Percentiles rank a stretch among this genome's conserved stretches.
Conservation (phyloP, 305 asterid species). For the Fraxinus albicans region DNA sequence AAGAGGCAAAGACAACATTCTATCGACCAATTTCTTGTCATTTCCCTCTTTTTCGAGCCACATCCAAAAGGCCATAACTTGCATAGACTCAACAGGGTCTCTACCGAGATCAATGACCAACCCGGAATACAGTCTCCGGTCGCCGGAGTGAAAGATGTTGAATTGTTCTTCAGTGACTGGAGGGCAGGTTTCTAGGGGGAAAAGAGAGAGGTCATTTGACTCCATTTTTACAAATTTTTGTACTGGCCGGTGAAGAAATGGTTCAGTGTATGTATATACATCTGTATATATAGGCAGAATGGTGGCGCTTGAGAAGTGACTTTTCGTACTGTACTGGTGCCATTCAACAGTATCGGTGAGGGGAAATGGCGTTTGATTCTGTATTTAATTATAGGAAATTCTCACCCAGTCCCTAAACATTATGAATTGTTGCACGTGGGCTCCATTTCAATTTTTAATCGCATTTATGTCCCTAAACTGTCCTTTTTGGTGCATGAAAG, state of each 20-base stretch:
- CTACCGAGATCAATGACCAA: conserved; percentile 40
- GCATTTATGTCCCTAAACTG: neutral
- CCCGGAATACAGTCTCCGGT: conserved; percentile 39
- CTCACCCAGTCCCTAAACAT: no score
- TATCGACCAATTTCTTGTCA: conserved; percentile 24
- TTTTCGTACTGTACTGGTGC: neutral
- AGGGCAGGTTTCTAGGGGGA: conserved; percentile 9
- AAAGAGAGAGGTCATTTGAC: conserved; percentile 18
- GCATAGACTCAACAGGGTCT: conserved; percentile 47
- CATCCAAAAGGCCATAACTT: conserved; percentile 50
- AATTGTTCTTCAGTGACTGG: conserved; percentile 45
- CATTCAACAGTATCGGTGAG: neutral
- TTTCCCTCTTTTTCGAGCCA: conserved; percentile 51
- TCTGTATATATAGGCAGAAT: neutral
- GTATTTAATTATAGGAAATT: neutral
- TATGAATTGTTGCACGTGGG: neutral
- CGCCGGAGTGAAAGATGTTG: conserved; percentile 52
- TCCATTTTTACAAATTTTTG: neutral
- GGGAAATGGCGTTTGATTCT: neutral
- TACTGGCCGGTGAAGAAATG: neutral
- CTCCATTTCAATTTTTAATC: no score
- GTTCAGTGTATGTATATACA: neutral
- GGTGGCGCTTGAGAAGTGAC: neutral
- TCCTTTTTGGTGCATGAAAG: neutral
- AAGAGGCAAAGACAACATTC: conserved; percentile 30